These are phyloP conservation scores for Fusarium globosum DNA, from an alignment of 2,329 filamentous ascomycete genomes.

Conservation along the genomic window DNA sequence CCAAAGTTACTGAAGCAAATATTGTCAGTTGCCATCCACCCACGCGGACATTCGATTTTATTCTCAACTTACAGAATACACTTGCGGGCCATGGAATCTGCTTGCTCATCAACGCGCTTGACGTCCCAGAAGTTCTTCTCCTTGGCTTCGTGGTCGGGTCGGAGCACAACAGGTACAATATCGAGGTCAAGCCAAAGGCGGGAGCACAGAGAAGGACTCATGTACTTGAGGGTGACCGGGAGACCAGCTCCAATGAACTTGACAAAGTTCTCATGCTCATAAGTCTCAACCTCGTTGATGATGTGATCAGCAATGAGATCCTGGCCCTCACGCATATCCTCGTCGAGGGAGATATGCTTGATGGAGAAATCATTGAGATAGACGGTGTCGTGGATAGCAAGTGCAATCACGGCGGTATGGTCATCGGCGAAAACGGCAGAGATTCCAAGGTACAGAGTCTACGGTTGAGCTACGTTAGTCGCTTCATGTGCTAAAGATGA, in stretches of 20 bases:
- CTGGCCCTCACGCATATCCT: conserved; percentile 52
- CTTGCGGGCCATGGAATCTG: conserved; percentile 83
- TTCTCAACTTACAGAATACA: conserved; percentile 70
- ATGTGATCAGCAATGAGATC: conserved; percentile 70
- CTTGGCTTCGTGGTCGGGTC: conserved; percentile 58
- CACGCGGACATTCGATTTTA: neutral
- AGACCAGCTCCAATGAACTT: conserved; percentile 83
- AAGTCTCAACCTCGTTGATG: conserved; percentile 65
- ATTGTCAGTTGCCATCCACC: neutral
- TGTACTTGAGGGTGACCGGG: conserved; percentile 66
- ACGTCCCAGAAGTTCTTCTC: conserved; percentile 60
- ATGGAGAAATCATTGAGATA: conserved; percentile 80
- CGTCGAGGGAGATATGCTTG: conserved; percentile 62
- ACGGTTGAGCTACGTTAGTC: conserved; percentile 22
- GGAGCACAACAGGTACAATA: conserved; percentile 76
- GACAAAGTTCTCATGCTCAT: conserved; percentile 72
- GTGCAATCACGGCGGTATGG: conserved; percentile 67
- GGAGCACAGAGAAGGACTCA: conserved; percentile 74
- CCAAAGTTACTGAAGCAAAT: conserved; percentile 70
- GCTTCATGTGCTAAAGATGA: neutral
- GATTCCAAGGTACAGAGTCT: conserved; percentile 72
- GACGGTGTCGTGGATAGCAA: conserved; percentile 78
- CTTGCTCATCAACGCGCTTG: conserved; percentile 80
- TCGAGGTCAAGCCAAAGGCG: conserved; percentile 82
- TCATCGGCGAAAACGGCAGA: conserved; percentile 65